These are phyloP conservation scores for Fusarium denticulatum DNA, from an alignment of 2,329 filamentous ascomycete species.

Conservation along the genomic window DNA sequence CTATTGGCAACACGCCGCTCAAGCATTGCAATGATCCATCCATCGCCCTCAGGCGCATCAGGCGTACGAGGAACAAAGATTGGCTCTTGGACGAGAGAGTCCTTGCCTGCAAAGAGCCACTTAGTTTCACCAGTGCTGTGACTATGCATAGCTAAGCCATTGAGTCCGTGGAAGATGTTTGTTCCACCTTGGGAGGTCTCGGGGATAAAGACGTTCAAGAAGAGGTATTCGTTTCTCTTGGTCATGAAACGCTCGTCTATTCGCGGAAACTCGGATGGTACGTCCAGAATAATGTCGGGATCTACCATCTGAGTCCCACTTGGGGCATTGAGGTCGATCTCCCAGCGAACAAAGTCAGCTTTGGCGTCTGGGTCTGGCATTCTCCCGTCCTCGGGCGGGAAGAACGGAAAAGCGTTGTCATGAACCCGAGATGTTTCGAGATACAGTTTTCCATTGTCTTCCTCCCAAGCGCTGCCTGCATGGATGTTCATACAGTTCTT, in stretches of 20 bases:
- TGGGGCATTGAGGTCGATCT: constrained; percentile 16
- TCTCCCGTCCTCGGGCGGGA: not conserved
- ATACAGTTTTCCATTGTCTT: not conserved
- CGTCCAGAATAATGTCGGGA: not conserved
- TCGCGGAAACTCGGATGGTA: not conserved
- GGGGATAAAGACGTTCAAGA: constrained; percentile 14
- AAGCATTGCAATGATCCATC: constrained; percentile 5
- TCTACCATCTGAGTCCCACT: not conserved
- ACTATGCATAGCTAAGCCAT: constrained; percentile 10
- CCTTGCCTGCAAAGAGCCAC: constrained; percentile 17
- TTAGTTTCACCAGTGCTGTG: not conserved
- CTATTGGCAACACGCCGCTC: not conserved
- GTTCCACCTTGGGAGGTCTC: not conserved
- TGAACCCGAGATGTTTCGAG: constrained; percentile 21
- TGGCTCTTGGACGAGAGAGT: constrained; percentile 11
- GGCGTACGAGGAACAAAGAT: constrained; percentile 13
- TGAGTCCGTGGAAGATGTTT: constrained; percentile 13
- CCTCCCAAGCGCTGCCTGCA: constrained; percentile 22
- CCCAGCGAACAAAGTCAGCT: constrained; percentile 25
- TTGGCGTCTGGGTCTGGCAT: not conserved
- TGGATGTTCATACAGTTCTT: constrained; percentile 26
- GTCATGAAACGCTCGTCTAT: constrained; percentile 24
- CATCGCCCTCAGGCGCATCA: constrained; percentile 12
- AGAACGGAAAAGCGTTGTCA: constrained; percentile 27
- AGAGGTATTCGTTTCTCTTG: not conserved